Conservation (phyloP, 1,284 basidiomycete genomes). For the Cryptococcus sp. region DNA sequence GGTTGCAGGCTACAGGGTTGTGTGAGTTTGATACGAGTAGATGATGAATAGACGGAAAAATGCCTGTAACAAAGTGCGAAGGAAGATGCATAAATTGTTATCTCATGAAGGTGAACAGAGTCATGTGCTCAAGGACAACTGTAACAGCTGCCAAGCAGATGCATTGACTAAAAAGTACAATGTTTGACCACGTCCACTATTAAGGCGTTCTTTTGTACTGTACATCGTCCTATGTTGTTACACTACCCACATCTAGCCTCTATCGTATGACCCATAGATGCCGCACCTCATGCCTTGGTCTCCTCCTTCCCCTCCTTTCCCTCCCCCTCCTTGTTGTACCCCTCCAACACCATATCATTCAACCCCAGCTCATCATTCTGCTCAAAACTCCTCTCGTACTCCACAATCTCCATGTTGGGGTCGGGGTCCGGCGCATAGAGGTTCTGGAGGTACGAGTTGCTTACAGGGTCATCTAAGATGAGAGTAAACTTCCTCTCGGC, state of each 20-base stretch:
- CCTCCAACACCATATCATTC: slow-evolving; percentile 93
- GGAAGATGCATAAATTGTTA: no score
- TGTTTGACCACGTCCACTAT: not conserved
- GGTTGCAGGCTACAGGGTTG: slow-evolving; percentile 37
- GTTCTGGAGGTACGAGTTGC: slow-evolving; percentile 95
- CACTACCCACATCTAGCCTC: no score
- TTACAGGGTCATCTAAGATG: slow-evolving; percentile 91
- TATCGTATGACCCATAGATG: no score
- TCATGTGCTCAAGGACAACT: no score
- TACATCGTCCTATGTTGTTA: not conserved
- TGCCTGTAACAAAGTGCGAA: no score
- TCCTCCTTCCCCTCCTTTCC: slow-evolving; percentile 10
- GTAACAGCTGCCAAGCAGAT: not conserved
- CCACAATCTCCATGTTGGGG: slow-evolving; percentile 80
- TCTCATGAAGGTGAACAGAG: no score
- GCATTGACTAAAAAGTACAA: slow-evolving; percentile 4
- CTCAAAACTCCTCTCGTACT: slow-evolving; percentile 78
- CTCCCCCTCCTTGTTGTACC: slow-evolving; percentile 59
- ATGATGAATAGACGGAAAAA: no score
- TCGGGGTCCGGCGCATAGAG: slow-evolving; percentile 88
- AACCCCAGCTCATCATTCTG: slow-evolving; percentile 95
- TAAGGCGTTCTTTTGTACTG: not conserved
- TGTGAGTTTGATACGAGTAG: not conserved
- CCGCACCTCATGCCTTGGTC: no score
- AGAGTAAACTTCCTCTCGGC: slow-evolving; percentile 79